Evolutionary conservation across 2,329 filamentous ascomycete species (phyloP).

Genomic region (Cephalotrichum gorgonifer): DNA sequence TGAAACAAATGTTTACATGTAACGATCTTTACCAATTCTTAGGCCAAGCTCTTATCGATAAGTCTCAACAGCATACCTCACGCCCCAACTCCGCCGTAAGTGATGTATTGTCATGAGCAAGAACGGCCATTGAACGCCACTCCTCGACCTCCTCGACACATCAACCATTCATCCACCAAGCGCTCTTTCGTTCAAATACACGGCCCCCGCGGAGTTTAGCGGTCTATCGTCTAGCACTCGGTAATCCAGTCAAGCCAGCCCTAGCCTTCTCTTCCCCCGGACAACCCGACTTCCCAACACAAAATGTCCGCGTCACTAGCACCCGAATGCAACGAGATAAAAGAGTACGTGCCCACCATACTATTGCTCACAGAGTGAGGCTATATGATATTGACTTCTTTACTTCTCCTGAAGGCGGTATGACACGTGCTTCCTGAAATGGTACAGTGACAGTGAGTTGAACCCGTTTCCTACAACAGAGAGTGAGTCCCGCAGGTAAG

Average conservation of each 20-base stretch:
- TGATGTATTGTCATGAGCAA: no score
- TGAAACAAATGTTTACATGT: no score
- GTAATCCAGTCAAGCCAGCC: neutral
- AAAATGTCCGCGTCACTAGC: conserved; percentile 88
- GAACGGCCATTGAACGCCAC: no score
- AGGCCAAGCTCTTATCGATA: no score
- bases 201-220: neutral
- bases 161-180: neutral
- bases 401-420: conserved; percentile 62
- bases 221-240: neutral
- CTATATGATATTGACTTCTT: conserved; percentile 7
- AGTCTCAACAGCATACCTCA: no score
- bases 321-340: conserved; percentile 88
- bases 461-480: no score
- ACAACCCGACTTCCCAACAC: neutral
- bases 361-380: neutral
- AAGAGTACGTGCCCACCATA: conserved; percentile 57
- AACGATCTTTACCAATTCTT: no score
- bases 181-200: neutral
- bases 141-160: no score
- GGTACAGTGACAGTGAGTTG: conserved; percentile 90
- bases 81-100: no score
- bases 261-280: neutral
- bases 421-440: conserved; percentile 95
- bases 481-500: no score